Base-by-base conservation (phyloP, 345 rosid species). In the Hibiscus trionum region DNA sequence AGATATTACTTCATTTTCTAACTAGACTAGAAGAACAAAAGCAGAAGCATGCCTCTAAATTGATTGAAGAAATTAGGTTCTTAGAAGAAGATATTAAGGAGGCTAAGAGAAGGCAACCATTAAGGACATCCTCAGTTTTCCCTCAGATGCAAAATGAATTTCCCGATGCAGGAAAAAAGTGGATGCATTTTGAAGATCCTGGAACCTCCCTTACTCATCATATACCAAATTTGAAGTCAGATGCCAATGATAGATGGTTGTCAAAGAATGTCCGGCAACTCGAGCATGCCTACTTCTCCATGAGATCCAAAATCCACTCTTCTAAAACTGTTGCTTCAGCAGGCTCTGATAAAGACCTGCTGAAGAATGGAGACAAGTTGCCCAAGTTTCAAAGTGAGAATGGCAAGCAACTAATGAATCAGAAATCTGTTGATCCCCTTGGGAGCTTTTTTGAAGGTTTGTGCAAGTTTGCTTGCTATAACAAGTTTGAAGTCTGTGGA, bases 211-310 rank as follows among this genome's bases (percentile, higher is more conserved):
- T 21, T 33, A 21, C 76, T 61, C 77, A 78, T 58, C 72, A 76
- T 69, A 71, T 66, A 67, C 73, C 83, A 72, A 60, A 71, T 81
- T 75, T 77, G 53, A 72, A 66, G 53, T 69, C 87, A 46, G 77
- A 75, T 63, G 79, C 75, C 24, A 81, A 84, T 71, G 82, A 84
- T 26, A 74, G 75, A 61, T 82, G 82, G 85, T 82, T 88, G 78
- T 80, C 82, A 70, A 85, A 79, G 80, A 85, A 86, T 83, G 83
- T 90, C 56, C 69, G 75, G 71, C 90, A 86, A 75, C 88, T 93
- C 46, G 97, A 87, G 80, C 85, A 83, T 71, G 96, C 93, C 61
- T 91, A 93, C 82, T 88, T 91, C 85, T 83, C 85, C 74, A 82
- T 79, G 86, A 86, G 91, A 79, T 82, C 91, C 72, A 82, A 86